Base-by-base conservation (phyloP, 306 rosid genomes). In the Pueraria montana region DNA sequence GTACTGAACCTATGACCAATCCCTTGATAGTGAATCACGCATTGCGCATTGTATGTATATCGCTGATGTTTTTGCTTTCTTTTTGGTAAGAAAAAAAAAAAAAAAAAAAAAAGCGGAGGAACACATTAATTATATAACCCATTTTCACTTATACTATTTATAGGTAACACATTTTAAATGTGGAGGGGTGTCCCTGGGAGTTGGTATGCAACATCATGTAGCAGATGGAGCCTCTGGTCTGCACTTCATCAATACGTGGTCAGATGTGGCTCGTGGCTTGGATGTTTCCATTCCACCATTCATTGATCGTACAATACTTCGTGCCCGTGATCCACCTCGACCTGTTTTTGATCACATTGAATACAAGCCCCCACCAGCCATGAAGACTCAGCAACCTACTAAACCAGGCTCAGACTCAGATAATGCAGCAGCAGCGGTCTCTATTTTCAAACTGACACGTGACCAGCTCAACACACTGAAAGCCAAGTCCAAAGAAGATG, bases 101-200 rank as follows among this genome's bases (percentile, higher is more conserved):
- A n/a, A n/a, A n/a, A n/a, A n/a, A n/a, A n/a, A n/a, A n/a, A n/a
- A n/a, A n/a, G n/a, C n/a, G n/a, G n/a, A n/a, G n/a, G n/a, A n/a
- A n/a, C n/a, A n/a, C n/a, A n/a, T n/a, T n/a, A n/a, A n/a, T n/a
- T n/a, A n/a, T n/a, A n/a, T n/a, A n/a, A n/a, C n/a, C n/a, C n/a
- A n/a, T 36, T 36, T 36, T 36, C 40, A 36, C 4, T 2, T 36
- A 1, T 36, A 36, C 40, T 36, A 4, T 40, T 40, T 6, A 6
- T 80, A 95, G 99, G 92, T 96, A 72, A 96, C 99, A 0, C 49
- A 84, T 80, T 96, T 96, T 69, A 91, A 93, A 86, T 96, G 99
- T 74, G 97, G 99, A 13, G 99, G 98, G n/a, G 96, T 91, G 0
- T 96, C 98, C 3, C 89, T 96, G 7, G 99, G 99, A 9, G 98